These are phyloP conservation scores for Urostyla sp. DNA, from an alignment of 73 alveolate species.

Conservation along the genomic window DNA sequence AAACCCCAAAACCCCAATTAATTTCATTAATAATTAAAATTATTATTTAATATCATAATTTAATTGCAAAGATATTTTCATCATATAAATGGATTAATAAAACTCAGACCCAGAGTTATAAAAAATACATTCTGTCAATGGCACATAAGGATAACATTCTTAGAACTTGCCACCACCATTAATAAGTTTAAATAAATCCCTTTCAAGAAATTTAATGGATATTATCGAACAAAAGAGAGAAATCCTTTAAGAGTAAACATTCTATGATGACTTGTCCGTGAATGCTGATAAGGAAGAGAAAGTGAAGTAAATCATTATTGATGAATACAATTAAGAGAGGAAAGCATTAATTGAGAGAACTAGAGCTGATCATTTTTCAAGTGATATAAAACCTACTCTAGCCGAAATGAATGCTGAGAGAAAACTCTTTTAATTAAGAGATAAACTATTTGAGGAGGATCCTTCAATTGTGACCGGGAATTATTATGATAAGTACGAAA, in stretches of 20 bases:
- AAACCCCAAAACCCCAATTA: constrained; percentile 20
- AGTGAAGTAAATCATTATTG: not conserved
- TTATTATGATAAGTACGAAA: constrained; percentile 45
- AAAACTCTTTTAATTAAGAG: constrained; percentile 31
- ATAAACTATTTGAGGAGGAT: constrained; percentile 30
- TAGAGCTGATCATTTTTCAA: constrained; percentile 41
- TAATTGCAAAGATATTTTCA: not conserved
- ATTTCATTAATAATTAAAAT: not conserved
- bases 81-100: not conserved
- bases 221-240: not conserved
- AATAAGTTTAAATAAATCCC: not conserved
- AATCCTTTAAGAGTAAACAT: not conserved
- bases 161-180: not conserved
- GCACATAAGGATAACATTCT: not conserved
- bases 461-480: constrained; percentile 25
- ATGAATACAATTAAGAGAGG: constrained; percentile 27
- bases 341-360: constrained; percentile 2
- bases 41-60: too few relatives aligned
- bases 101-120: too few relatives aligned
- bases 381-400: constrained; percentile 6
- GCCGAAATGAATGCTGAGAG: constrained; percentile 43
- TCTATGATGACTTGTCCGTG: not conserved
- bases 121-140: not conserved
- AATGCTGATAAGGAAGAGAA: not conserved
- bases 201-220: not conserved